These are phyloP conservation scores for Thymus mandschuricus DNA, from an alignment of 257 asterid genomes.

Conservation along the genomic window DNA sequence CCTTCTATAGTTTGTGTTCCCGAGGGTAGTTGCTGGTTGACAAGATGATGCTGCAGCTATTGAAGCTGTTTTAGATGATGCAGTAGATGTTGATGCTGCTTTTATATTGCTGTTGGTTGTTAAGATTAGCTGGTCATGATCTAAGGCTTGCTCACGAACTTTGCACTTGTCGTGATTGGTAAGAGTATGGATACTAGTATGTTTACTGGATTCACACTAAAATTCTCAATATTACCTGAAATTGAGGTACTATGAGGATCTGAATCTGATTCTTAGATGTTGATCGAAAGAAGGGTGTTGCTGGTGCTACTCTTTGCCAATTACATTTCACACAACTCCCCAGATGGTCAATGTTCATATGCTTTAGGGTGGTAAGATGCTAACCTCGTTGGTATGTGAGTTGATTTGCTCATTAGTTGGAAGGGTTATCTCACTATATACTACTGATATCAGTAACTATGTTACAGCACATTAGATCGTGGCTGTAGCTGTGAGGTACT, in stretches of 20 bases:
- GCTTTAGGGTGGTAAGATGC: slow-evolving; percentile 33
- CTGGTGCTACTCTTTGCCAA: slow-evolving; percentile 23
- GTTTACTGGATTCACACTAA: slow-evolving; percentile 21
- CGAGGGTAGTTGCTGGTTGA: slow-evolving; percentile 61
- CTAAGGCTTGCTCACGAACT: slow-evolving; percentile 35
- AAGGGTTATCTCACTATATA: slow-evolving; percentile 23
- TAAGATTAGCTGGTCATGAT: slow-evolving; percentile 45
- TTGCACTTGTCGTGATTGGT: slow-evolving; percentile 43
- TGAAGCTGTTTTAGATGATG: slow-evolving; percentile 18
- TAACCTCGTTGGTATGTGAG: background rate
- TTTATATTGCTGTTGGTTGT: slow-evolving; percentile 53
- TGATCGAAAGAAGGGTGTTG: background rate
- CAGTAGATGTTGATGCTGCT: slow-evolving; percentile 53
- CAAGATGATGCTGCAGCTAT: slow-evolving; percentile 35
- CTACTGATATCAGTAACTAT: slow-evolving; percentile 42
- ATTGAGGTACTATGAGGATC: slow-evolving; percentile 8
- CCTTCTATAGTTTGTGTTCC: slow-evolving; percentile 67
- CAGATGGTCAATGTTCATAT: background rate
- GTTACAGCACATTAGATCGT: slow-evolving; percentile 53
- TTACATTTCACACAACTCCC: slow-evolving; percentile 18
- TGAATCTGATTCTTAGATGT: background rate
- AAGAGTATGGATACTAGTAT: slow-evolving; percentile 45
- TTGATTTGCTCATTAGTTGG: slow-evolving; percentile 4
- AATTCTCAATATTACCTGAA: slow-evolving; percentile 23
- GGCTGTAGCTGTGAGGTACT: slow-evolving; percentile 46